Base-by-base conservation (phyloP, 805 yeast species). In the Starmerella tilneyi region DNA sequence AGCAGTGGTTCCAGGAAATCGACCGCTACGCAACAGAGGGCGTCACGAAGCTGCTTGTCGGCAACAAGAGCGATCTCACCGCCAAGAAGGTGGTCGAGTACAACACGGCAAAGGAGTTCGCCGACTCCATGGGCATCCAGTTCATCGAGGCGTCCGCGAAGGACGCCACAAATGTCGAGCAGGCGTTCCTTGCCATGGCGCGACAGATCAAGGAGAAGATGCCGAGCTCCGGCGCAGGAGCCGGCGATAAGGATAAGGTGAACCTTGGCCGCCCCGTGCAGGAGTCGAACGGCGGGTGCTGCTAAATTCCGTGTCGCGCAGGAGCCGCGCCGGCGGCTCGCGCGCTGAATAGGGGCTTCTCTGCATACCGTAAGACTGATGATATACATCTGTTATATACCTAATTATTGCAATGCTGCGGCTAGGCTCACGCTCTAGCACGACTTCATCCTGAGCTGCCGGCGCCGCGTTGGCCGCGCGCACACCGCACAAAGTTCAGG, bases 21-120 rank as follows among this genome's bases (percentile, higher is more conserved):
- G 98, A 89, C 69, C 80, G 97, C 60, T 89, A 88, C 67, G 98
- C 97, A 44, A 89, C 96, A 16, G 94, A 94, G 51, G 96, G 96
- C 33, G 97, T 89, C 37, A 82, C 84, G 80, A 89, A 89, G 71
- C 73, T 89, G 63, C 73, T 89, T 55, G 97, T 89, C 41, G 98
- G 98, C 59, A 89, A 89, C 72, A 89, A 89, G 72, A 86, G 94
- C 48, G 98, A 89, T 68, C 72, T 92, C 64, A 74, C 81, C 42
- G 96, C 86, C 62, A 85, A 88, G 72, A 84, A 88, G 70, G 88
- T 85, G 45, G 98, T 92, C 46, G 97, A 92, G 61, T 85, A 83
- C 67, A 82, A 94, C 50, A 88, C 84, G 43, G 97, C 97, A 30
- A 86, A 89, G 71, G 97, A 89, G 69, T 92, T 88, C 71, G 95